Evolutionary conservation across 805 yeast genomes (phyloP).

Genomic region (Candida ortonii): DNA sequence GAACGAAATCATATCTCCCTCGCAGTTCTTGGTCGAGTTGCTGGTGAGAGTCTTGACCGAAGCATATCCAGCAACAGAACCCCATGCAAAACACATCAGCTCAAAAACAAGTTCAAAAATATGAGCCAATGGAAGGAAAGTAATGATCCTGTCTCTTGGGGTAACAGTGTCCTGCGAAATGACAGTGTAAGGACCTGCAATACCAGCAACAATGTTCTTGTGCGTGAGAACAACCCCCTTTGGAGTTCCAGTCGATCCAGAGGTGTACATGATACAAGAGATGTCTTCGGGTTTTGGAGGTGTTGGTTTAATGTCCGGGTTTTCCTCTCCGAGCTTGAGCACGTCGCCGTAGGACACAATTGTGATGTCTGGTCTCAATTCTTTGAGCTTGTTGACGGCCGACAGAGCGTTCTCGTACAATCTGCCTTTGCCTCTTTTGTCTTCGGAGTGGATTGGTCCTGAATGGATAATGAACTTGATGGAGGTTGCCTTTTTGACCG

Average conservation of each 20-base stretch:
- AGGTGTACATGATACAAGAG: slow-evolving; percentile 81
- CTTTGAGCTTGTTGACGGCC: slow-evolving; percentile 58
- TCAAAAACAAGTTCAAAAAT: slow-evolving; percentile 92
- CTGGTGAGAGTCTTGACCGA: slow-evolving; percentile 88
- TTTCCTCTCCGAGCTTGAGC: slow-evolving; percentile 57
- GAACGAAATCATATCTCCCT: slow-evolving; percentile 83
- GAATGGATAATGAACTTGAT: slow-evolving; percentile 71
- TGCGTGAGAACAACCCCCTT: slow-evolving; percentile 77
- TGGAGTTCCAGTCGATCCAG: slow-evolving; percentile 84
- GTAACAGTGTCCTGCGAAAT: slow-evolving; percentile 51
- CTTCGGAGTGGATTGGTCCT: slow-evolving; percentile 58
- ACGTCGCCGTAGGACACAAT: slow-evolving; percentile 66
- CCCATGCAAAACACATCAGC: slow-evolving; percentile 80
- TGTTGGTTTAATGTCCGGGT: slow-evolving; percentile 35
- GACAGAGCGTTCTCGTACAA: slow-evolving; percentile 53
- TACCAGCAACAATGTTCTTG: slow-evolving; percentile 72
- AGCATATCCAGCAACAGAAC: slow-evolving; percentile 86
- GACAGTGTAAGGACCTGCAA: slow-evolving; percentile 74
- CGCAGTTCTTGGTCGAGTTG: slow-evolving; percentile 75
- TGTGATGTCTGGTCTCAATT: slow-evolving; percentile 73
- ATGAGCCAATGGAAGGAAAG: slow-evolving; percentile 94
- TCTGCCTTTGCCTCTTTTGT: slow-evolving; percentile 61
- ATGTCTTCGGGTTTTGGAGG: slow-evolving; percentile 57
- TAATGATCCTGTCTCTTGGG: slow-evolving; percentile 68
- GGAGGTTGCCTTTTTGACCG: slow-evolving; percentile 59